Evolutionary conservation across 2,329 filamentous ascomycete genomes (phyloP), one percentile per base, ranked within the genome.

Genomic region (Talaromyces albobiverticillius): DNA sequence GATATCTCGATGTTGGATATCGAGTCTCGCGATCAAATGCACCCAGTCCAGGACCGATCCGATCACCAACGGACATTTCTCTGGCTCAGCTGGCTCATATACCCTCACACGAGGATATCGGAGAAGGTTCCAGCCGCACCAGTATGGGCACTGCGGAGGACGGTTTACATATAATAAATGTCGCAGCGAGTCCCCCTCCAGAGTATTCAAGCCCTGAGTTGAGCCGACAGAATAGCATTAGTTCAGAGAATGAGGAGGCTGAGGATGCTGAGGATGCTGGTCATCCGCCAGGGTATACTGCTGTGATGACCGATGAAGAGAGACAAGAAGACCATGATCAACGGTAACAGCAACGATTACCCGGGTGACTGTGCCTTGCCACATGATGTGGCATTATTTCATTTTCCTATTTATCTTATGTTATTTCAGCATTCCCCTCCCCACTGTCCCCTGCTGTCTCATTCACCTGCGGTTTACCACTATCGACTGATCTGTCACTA

Each of bases 11-110:
- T 52, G 76, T 81, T n/a, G 80, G 82, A 43, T 90, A 95, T 69
- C 87, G 88, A 57, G 92, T 90, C 63, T 86, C 91, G 65, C 82
- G 90, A 60, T 78, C 92, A 43, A 74, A 75, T 61, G 79, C 85
- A 58, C 88, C 91, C 18, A 96, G 90, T 66, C 92, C 93, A 0
- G 94, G 94, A 3, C 94, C 94, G 1, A 82, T 91, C 57, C 83
- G 93, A 62, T 95, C 90, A 65, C 92, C 94, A 8, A 97, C 94
- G 10, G 94, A 97, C 70, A 99, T 99, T 61, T 96, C 92, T 8
- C 82, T 99, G 46, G 89, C 92, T 25, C 90, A 93, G 64, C 81
- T 96, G 51, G 86, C 89, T 42, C 88, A 87, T 55, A 79, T 87
- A 51, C 80, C 85, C 53, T 82, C 81, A 4, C 75, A 84, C 49